These are phyloP conservation scores for Saccharomyces jurei DNA, from an alignment of 805 yeast genomes.

Conservation along the genomic window DNA sequence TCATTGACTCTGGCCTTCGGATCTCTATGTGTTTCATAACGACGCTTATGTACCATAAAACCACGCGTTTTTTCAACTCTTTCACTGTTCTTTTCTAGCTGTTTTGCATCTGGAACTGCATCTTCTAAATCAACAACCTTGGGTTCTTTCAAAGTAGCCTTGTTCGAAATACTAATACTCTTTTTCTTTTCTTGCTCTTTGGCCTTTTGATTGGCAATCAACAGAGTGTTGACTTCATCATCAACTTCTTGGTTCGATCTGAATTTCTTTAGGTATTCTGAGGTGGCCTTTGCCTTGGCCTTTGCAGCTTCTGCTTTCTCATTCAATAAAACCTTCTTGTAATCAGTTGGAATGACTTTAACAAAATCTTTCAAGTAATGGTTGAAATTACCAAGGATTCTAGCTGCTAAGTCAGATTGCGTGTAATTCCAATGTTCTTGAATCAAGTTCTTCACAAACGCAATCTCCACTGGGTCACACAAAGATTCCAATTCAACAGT, in stretches of 20 bases:
- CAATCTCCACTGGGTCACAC: constrained; percentile 85
- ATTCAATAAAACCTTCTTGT: constrained; percentile 77
- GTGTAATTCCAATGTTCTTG: constrained; percentile 96
- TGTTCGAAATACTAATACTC: constrained; percentile 21
- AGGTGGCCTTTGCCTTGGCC: constrained; percentile 48
- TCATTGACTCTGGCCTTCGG: constrained; percentile 71
- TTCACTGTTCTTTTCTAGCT: constrained; percentile 55
- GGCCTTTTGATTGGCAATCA: constrained; percentile 28
- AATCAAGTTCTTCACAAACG: constrained; percentile 82
- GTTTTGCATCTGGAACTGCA: constrained; percentile 60
- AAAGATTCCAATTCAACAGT: constrained; percentile 73
- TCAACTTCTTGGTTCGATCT: constrained; percentile 47
- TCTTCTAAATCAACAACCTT: constrained; percentile 85
- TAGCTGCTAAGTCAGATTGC: constrained; percentile 80
- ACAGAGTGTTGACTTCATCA: constrained; percentile 63
- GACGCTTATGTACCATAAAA: constrained; percentile 86
- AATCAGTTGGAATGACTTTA: constrained; percentile 87
- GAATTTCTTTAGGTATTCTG: constrained; percentile 57
- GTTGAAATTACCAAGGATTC: constrained; percentile 79
- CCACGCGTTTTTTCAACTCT: constrained; percentile 68
- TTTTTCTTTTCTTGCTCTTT: constrained; percentile 7
- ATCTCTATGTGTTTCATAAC: constrained; percentile 77
- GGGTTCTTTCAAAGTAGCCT: constrained; percentile 53
- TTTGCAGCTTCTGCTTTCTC: constrained; percentile 67
- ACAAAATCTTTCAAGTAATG: constrained; percentile 81